Percentiles rank a stretch among this genome's conserved stretches.
Conservation (phyloP, 2,329 filamentous ascomycete species). For the Ascochyta viciae-villosae region DNA sequence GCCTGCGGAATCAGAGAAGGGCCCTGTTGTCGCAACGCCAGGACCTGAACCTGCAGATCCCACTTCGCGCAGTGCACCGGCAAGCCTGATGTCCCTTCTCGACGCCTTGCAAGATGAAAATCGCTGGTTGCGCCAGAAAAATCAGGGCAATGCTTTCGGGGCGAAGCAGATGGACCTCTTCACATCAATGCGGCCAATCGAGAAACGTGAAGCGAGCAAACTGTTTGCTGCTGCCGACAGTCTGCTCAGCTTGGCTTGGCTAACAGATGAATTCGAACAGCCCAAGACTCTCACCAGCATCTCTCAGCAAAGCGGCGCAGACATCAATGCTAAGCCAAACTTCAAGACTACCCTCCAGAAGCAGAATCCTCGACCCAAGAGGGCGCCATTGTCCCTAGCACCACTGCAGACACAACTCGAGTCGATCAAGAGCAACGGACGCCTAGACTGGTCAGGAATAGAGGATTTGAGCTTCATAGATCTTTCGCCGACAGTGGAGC, state of each 20-base stretch:
- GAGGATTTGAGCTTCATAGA: conserved; percentile 15
- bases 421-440: conserved; percentile 7
- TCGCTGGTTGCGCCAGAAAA: conserved; percentile 38
- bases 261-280: conserved; percentile 1
- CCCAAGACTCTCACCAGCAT: conserved; percentile 13
- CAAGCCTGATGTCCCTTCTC: conserved; percentile 26
- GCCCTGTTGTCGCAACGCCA: conserved; percentile 15
- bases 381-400: background rate
- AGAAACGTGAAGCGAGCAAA: conserved; percentile 11
- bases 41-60: conserved; percentile 19
- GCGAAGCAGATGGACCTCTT: conserved; percentile 6
- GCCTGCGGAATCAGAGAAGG: conserved; percentile 14
- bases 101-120: conserved; percentile 39
- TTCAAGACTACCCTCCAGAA: background rate
- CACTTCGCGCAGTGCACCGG: conserved; percentile 18
- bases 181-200: conserved; percentile 3
- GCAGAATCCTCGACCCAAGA: background rate
- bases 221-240: conserved; percentile 7
- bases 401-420: conserved; percentile 11
- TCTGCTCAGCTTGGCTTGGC: conserved; percentile 11
- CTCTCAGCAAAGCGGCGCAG: background rate
- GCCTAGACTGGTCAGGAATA: conserved; percentile 5
- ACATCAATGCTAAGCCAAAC: background rate
- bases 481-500: conserved; percentile 12
- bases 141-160: conserved; percentile 27